A percentile compares a stretch with the other conserved stretches of the same genome.
These are phyloP conservation scores for Eucalyptus pauciflora DNA, from an alignment of 345 rosid species.

Conservation along the genomic window DNA sequence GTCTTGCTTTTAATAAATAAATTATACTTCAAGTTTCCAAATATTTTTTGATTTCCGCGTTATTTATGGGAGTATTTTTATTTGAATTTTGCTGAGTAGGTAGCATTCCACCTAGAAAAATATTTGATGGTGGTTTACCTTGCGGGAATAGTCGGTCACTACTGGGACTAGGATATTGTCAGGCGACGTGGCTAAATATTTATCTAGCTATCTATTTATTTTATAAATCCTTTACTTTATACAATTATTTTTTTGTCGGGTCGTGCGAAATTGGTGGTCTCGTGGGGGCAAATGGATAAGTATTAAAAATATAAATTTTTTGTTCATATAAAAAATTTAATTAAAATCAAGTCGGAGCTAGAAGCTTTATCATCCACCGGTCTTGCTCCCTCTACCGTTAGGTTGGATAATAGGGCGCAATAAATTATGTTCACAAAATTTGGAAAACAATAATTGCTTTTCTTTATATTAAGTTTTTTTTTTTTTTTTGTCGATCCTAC, in stretches of 20 bases:
- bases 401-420: not conserved
- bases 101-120: not conserved
- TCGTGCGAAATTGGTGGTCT: not conserved
- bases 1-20: not conserved
- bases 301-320: not conserved
- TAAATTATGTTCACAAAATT: not conserved
- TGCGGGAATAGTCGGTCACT: not conserved
- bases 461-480: not conserved
- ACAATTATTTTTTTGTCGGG: not conserved
- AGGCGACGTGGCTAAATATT: not conserved
- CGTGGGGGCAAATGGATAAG: not conserved
- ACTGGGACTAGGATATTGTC: not conserved
- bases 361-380: not conserved
- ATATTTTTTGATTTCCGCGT: not conserved
- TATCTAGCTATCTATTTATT: not conserved
- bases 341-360: not conserved
- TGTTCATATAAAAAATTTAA: not conserved
- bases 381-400: not conserved
- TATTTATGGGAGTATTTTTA: rapidly evolving
- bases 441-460: not conserved
- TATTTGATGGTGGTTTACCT: not conserved
- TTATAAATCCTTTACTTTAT: not conserved
- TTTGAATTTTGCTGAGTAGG: not conserved
- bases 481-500: too few relatives aligned
- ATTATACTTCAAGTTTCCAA: not conserved